Evolutionary conservation across 1,284 basidiomycete genomes (phyloP), one percentile per base, ranked within the genome.

Genomic region (Trametes versicolor): DNA sequence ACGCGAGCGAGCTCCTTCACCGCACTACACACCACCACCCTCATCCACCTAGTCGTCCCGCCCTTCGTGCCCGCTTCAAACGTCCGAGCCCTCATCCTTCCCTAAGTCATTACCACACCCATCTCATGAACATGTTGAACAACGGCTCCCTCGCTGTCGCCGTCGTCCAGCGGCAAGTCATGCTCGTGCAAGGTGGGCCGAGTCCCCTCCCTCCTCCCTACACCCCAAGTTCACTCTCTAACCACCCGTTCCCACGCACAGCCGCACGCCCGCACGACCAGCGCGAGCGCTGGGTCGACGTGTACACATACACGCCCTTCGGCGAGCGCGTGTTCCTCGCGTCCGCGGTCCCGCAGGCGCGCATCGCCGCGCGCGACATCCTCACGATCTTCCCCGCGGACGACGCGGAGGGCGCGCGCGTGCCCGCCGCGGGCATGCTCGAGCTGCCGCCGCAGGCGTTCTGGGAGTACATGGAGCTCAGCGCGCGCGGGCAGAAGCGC

Each of bases 121-220:
- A 23, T 3, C 27, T 32, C 29, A 23, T 29, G 45, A 70, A 57
- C 52, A 83, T 82, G 77, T 81, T 90, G 81, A 79, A 84, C 68
- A 77, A 84, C 72, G 86, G 89, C 58, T 82, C 83, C 49, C 77
- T 90, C 63, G 89, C 87, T 59, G 82, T 91, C 62, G 89, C 89
- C 32, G 73, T 90, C 62, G 87, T 91, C 55, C 85, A 87, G 68
- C 85, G 83, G 69, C 85, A 87, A 72, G 85, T 91, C 27, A 85
- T 84, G 80, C 73, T 91, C 64, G 85, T 91, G 37, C 85, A 88
- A 85, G 85, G 89, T 88, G 70, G 64, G 75, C 12, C 8, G 32
- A n/a, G n/a, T n/a, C n/a, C 23, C 17, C 23, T 68, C 32, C 7
- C 39, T 17, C n/a, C n/a, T 1, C 17, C 56, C n/a, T 37, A 2